phyloP scores from a whole-genome alignment of 2,329 filamentous ascomycete genomes.

The Fonsecaea erecta region DNA sequence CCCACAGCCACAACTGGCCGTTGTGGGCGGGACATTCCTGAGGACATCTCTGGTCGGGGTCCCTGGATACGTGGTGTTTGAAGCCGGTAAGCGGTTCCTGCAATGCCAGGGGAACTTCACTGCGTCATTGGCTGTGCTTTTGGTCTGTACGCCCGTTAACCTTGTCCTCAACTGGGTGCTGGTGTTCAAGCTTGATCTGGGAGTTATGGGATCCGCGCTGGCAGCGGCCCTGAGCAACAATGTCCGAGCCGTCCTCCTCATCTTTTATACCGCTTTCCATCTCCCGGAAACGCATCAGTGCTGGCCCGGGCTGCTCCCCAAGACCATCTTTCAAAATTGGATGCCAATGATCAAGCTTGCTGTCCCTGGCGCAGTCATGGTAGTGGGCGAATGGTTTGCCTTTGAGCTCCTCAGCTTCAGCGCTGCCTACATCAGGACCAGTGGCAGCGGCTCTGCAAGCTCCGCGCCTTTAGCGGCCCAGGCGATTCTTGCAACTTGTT shows the following conservation, averaged over 20 bases:
- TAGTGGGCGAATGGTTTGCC: constrained; percentile 79
- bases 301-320: constrained; percentile 70
- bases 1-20: constrained; percentile 66
- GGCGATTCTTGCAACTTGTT: constrained; percentile 68
- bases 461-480: constrained; percentile 69
- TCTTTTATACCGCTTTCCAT: constrained; percentile 61
- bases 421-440: constrained; percentile 70
- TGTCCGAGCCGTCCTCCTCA: constrained; percentile 65
- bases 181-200: constrained; percentile 59
- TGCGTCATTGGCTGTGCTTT: constrained; percentile 74
- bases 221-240: constrained; percentile 70
- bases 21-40: constrained; percentile 69
- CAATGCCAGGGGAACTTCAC: constrained; percentile 76
- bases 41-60: constrained; percentile 67
- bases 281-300: constrained; percentile 64
- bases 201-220: constrained; percentile 72
- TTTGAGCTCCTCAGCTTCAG: constrained; percentile 80
- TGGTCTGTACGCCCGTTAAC: constrained; percentile 77
- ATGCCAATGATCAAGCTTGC: constrained; percentile 75
- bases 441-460: constrained; percentile 47
- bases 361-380: constrained; percentile 80
- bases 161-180: constrained; percentile 71
- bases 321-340: constrained; percentile 68
- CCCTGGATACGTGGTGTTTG: constrained; percentile 71
- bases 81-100: constrained; percentile 73